Conservation (phyloP, 2,329 filamentous ascomycete species). For the Penicillium sp. region DNA sequence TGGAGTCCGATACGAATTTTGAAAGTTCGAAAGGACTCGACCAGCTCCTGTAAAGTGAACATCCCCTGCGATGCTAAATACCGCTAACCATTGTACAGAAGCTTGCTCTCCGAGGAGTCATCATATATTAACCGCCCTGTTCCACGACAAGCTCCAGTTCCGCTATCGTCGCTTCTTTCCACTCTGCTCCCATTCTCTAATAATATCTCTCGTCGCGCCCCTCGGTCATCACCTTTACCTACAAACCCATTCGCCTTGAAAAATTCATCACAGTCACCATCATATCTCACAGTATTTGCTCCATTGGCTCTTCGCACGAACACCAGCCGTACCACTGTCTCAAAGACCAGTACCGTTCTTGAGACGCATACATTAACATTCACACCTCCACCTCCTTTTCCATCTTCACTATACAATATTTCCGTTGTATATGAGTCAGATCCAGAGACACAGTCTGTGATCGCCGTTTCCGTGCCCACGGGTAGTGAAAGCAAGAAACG, state of each 20-base stretch:
- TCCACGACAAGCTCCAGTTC: slow-evolving; percentile 19
- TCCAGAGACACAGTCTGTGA: slow-evolving; percentile 35
- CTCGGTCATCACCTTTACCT: slow-evolving; percentile 42
- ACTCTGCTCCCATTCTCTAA: slow-evolving; percentile 43
- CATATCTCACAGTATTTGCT: slow-evolving; percentile 71
- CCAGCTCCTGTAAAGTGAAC: slow-evolving; percentile 33
- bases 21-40: slow-evolving; percentile 36
- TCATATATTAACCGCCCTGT: slow-evolving; percentile 23
- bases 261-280: slow-evolving; percentile 56
- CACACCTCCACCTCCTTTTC: slow-evolving; percentile 38
- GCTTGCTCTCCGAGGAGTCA: slow-evolving; percentile 32
- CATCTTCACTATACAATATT: slow-evolving; percentile 33
- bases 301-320: slow-evolving; percentile 57
- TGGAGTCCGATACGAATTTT: slow-evolving; percentile 30
- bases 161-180: slow-evolving; percentile 40
- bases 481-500: slow-evolving; percentile 15
- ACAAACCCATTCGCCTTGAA: slow-evolving; percentile 67
- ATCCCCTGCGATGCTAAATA: not conserved
- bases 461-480: slow-evolving; percentile 32
- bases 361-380: slow-evolving; percentile 40
- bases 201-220: slow-evolving; percentile 23
- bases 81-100: slow-evolving; percentile 19
- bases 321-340: slow-evolving; percentile 24
- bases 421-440: slow-evolving; percentile 37
- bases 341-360: slow-evolving; percentile 19